Base-by-base conservation (phyloP, 164 flowering plant genomes). In the Stephania cephalantha region DNA sequence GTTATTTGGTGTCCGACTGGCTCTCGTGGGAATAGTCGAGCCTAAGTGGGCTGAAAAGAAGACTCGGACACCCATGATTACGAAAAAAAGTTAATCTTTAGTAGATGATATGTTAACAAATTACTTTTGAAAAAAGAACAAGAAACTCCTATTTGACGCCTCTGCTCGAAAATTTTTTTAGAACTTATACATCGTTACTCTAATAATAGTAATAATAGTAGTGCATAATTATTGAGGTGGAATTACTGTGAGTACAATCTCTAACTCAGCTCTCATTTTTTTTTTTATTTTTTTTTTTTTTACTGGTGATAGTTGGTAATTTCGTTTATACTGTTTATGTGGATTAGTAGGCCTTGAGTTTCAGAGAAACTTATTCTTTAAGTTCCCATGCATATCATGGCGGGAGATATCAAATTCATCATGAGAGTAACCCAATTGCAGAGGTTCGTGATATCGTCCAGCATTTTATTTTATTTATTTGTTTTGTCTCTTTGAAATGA, bases 341-440 rank as follows among this genome's bases (percentile, higher is more conserved):
- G 83, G 80, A 81, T 86, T 85, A 84, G 85, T 85, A 90, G 95
- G 91, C 80, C 81, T 78, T 81, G 78, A 84, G 90, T 81, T 81
- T 83, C 83, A 85, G 85, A 83, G 90, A 85, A 82, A 71, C 78
- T 75, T 81, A 71, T 80, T 80, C 79, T 0, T 83, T 77, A 85
- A 80, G 81, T 82, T 86, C 79, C n/a, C 83, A 80, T 76, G 78
- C 88, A 50, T 79, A 82, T 70, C 81, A 76, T 81, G 82, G 79
- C 69, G 25, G 73, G 9, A 83, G 86, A 46, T 87, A 77, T 77
- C 90, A 87, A 73, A 77, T 85, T 79, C 91, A 91, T 80, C 85
- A 88, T 55, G 87, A 82, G 71, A 87, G 84, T 78, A 88, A 86
- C 80, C 84, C 96, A 68, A 12, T 82, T 31, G 84, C 82, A 72